A percentile compares a stretch with the other conserved stretches of the same genome.
Evolutionary conservation across 2,329 filamentous ascomycete species (phyloP).

Genomic region (Exutisphaerella laricina): DNA sequence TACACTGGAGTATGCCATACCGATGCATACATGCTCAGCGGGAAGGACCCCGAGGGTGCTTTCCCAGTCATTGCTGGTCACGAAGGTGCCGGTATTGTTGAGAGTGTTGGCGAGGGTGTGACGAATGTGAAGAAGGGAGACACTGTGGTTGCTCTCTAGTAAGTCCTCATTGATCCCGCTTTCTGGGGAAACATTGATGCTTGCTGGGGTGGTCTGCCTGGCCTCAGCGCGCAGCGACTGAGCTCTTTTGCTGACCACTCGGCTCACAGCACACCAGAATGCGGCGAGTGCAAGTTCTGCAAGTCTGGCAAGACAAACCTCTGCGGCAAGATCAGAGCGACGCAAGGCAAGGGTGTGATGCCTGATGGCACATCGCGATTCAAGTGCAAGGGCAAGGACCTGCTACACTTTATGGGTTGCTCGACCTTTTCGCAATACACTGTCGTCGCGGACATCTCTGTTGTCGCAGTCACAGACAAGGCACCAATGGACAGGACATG

Average conservation of each 20-base stretch:
- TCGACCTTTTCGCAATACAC: constrained; percentile 99
- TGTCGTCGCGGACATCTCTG: constrained; percentile 96
- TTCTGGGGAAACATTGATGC: constrained; percentile 16
- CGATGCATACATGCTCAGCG: constrained; percentile 83
- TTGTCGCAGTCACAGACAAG: constrained; percentile 83
- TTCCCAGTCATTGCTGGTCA: constrained; percentile 87
- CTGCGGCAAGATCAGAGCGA: constrained; percentile 96
- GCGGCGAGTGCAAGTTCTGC: constrained; percentile 98
- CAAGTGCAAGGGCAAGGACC: constrained; percentile 87
- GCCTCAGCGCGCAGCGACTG: not conserved
- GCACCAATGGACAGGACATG: constrained; percentile 96
- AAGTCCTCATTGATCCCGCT: constrained; percentile 41
- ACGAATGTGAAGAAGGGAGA: constrained; percentile 91
- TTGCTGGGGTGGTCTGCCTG: not conserved
- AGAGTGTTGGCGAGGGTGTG: constrained; percentile 91
- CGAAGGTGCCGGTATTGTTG: constrained; percentile 86
- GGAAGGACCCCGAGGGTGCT: constrained; percentile 93
- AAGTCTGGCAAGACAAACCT: constrained; percentile 99
- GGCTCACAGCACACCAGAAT: constrained; percentile 76
- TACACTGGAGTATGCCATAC: constrained; percentile 99
- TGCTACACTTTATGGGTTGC: constrained; percentile 98
- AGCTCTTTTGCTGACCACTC: constrained; percentile 16
- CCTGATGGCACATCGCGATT: constrained; percentile 94
- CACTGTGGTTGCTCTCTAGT: constrained; percentile 85
- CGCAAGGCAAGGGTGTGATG: constrained; percentile 94